These are phyloP conservation scores for Russula virescens DNA, from an alignment of 768 basidiomycete genomes.

Conservation along the genomic window DNA sequence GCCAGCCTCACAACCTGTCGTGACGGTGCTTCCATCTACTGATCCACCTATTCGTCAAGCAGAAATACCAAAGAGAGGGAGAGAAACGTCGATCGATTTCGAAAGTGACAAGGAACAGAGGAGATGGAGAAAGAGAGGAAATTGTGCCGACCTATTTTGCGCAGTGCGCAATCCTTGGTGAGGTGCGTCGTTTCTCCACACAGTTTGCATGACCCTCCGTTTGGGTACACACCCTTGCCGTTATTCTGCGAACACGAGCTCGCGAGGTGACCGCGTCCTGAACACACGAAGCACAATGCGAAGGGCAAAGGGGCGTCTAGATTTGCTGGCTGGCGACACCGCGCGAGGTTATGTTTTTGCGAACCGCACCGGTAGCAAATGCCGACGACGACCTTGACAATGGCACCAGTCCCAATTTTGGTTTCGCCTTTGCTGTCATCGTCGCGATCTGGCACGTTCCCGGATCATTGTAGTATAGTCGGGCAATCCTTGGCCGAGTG, in stretches of 20 bases:
- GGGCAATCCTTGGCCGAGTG: constrained; percentile 84
- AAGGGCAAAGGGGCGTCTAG: constrained; percentile 68
- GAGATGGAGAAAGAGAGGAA: not conserved
- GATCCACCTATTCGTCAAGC: no score
- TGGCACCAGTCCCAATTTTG: not conserved
- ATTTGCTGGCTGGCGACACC: constrained; percentile 63
- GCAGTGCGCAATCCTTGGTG: constrained; percentile 71
- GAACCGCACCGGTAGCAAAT: constrained; percentile 49
- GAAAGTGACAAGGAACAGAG: not conserved
- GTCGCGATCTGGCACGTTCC: constrained; percentile 22
- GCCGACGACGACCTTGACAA: constrained; percentile 74
- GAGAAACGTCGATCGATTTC: not conserved
- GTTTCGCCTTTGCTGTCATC: constrained; percentile 22
- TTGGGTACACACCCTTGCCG: constrained; percentile 78
- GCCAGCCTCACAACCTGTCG: constrained; percentile 50
- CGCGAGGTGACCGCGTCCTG: constrained; percentile 77
- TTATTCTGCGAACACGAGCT: constrained; percentile 77
- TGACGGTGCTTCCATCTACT: constrained; percentile 38
- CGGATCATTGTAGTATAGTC: constrained; percentile 28
- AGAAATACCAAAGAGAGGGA: not conserved
- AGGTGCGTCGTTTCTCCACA: constrained; percentile 83
- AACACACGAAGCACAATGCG: constrained; percentile 91
- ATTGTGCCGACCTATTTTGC: constrained; percentile 40
- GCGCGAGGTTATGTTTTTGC: constrained; percentile 67
- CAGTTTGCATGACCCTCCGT: constrained; percentile 86